Conservation (phyloP, 2,329 filamentous ascomycete species). For the Exophiala alcalophila region DNA sequence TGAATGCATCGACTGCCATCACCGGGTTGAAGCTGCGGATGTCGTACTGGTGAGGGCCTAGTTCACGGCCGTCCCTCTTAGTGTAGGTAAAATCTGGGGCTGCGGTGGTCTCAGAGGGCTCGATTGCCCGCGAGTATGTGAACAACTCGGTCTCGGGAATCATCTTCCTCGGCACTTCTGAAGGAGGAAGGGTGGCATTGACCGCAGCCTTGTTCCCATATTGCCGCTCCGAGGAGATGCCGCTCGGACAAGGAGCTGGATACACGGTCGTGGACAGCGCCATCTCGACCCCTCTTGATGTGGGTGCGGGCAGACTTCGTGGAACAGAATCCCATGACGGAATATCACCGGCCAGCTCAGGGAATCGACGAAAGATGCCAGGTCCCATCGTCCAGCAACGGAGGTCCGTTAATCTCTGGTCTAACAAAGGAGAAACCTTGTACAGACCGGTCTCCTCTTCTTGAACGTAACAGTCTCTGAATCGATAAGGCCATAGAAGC, state of each 20-base stretch:
- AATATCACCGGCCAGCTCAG: slow-evolving; percentile 25
- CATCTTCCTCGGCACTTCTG: slow-evolving; percentile 15
- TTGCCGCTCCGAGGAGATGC: no score
- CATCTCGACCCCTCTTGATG: slow-evolving; percentile 1
- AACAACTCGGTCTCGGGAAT: no score
- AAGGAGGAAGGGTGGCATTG: no score
- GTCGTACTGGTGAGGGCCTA: slow-evolving; percentile 10
- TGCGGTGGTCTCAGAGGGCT: background rate
- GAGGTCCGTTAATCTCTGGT: slow-evolving; percentile 22
- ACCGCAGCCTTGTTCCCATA: no score
- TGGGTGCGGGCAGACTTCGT: background rate
- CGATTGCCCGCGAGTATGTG: no score
- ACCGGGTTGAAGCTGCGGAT: slow-evolving; percentile 7
- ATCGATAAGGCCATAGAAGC: slow-evolving; percentile 25
- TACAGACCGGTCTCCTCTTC: slow-evolving; percentile 24
- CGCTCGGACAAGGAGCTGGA: no score
- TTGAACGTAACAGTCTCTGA: slow-evolving; percentile 25
- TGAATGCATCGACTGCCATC: slow-evolving; percentile 16
- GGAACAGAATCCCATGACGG: slow-evolving; percentile 20
- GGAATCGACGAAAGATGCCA: slow-evolving; percentile 23
- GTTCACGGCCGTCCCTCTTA: background rate
- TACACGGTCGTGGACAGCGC: background rate
- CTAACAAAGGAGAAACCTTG: slow-evolving; percentile 24
- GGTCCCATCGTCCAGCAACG: slow-evolving; percentile 23
- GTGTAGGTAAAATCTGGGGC: background rate